Conservation (phyloP, 2,329 filamentous ascomycete genomes). For the Gyromitra esculenta region DNA sequence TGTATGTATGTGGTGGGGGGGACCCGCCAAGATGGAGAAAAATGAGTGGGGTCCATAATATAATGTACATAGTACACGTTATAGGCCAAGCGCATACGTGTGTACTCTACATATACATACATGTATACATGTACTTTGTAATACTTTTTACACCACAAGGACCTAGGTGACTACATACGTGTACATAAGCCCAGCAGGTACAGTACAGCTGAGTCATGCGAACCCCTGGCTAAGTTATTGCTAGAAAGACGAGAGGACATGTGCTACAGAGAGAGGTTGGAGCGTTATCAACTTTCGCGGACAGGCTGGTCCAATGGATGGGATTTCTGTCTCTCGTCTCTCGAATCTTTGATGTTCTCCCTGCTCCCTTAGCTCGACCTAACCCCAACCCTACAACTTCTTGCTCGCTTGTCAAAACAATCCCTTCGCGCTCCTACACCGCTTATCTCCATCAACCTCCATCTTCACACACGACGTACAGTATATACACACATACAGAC, state of each 20-base stretch:
- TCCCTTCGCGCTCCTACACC: constrained; percentile 8
- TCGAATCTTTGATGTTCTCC: constrained; percentile 22
- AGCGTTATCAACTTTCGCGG: not conserved
- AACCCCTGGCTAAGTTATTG: not conserved
- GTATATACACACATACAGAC: not conserved
- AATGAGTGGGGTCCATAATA: not conserved
- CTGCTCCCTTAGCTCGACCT: not conserved
- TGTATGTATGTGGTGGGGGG: not conserved
- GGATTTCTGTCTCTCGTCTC: constrained; percentile 35
- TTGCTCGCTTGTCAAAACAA: constrained; percentile 3
- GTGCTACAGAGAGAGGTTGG: not conserved
- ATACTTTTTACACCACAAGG: not conserved
- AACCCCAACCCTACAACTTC: constrained; percentile 10
- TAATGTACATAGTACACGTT: not conserved
- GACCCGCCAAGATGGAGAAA: constrained; percentile 31
- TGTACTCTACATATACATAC: not conserved
- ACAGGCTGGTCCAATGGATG: constrained; percentile 5
- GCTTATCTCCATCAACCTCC: not conserved
- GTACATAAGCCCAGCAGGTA: too few species aligned
- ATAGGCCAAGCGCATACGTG: not conserved
- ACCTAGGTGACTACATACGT: too few species aligned
- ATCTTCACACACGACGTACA: not conserved
- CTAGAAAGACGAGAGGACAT: too few species aligned
- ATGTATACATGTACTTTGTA: not conserved
- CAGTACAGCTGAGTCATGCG: not conserved